A percentile compares a stretch with the other conserved stretches of the same genome.
Conservation (phyloP, 2,329 filamentous ascomycete genomes). For the Chaetomium strumarium region DNA sequence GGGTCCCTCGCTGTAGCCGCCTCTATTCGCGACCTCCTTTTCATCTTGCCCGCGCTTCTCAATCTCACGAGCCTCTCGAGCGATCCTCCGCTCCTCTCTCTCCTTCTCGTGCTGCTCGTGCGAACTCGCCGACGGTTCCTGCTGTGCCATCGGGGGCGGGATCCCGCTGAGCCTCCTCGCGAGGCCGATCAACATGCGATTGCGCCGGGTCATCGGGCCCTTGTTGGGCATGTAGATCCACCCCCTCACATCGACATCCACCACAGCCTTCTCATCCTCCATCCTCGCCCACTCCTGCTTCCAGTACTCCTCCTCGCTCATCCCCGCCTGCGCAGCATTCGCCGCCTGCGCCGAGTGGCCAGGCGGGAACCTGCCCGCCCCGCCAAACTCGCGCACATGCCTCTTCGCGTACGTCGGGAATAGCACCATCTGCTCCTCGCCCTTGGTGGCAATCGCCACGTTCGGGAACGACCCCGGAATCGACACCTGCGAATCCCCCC, state of each 20-base stretch:
- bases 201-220: constrained; percentile 80
- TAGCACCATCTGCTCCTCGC: constrained; percentile 85
- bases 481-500: constrained; percentile 33
- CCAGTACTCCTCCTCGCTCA: constrained; percentile 68
- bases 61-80: constrained; percentile 70
- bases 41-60: constrained; percentile 66
- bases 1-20: constrained; percentile 66
- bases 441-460: constrained; percentile 70
- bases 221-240: constrained; percentile 89
- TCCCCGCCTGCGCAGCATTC: constrained; percentile 29
- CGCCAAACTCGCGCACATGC: constrained; percentile 59
- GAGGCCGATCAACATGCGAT: constrained; percentile 78
- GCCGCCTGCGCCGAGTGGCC: constrained; percentile 32
- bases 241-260: constrained; percentile 90
- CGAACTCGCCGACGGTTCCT: constrained; percentile 21
- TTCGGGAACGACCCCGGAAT: constrained; percentile 79
- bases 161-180: constrained; percentile 85
- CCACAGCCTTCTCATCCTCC: constrained; percentile 76
- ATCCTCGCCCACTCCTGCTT: constrained; percentile 70
- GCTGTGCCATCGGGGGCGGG: constrained; percentile 54
- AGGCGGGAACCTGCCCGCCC: constrained; percentile 31
- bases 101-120: constrained; percentile 43
- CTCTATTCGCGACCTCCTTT: constrained; percentile 62
- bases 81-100: constrained; percentile 59
- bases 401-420: constrained; percentile 89